phyloP scores from a whole-genome alignment of 2,329 filamentous ascomycete genomes.

The Microthyrium microscopicum region DNA sequence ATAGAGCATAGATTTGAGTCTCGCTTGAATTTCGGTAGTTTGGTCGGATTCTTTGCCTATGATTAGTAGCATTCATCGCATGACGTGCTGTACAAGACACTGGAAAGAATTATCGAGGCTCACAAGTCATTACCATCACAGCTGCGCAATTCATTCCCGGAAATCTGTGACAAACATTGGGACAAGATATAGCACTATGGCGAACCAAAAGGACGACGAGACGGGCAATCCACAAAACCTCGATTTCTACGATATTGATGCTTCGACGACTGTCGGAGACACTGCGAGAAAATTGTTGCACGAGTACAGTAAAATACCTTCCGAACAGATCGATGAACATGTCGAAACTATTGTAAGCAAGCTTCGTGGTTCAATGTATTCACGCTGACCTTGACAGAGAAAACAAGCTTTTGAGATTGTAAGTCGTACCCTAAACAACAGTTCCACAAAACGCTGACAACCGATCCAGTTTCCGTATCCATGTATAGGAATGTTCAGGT shows the following conservation, averaged over 20 bases:
- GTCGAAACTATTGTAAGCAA: slow-evolving; percentile 4
- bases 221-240: slow-evolving; percentile 1
- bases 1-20: too few species aligned
- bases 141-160: too few species aligned
- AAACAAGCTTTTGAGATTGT: slow-evolving; percentile 5
- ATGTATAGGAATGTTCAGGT: slow-evolving; percentile 20
- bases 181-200: slow-evolving; percentile 4
- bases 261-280: not conserved
- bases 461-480: slow-evolving; percentile 14
- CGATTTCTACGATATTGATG: slow-evolving; percentile 4
- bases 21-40: too few species aligned
- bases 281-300: slow-evolving; percentile 1
- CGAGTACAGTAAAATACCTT: slow-evolving; percentile 3
- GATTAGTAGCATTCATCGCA: not conserved
- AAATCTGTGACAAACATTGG: slow-evolving; percentile 1
- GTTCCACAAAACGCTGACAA: not conserved
- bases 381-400: slow-evolving; percentile 2
- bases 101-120: too few species aligned
- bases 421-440: not conserved
- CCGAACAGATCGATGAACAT: slow-evolving; percentile 4
- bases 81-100: not conserved
- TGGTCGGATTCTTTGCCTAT: too few species aligned
- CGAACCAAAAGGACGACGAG: not conserved
- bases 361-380: not conserved
- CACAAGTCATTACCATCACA: too few species aligned